Evolutionary conservation across 2,329 filamentous ascomycete species (phyloP), one percentile per base, ranked within the genome.

Genomic region (Cordyceps militaris): DNA sequence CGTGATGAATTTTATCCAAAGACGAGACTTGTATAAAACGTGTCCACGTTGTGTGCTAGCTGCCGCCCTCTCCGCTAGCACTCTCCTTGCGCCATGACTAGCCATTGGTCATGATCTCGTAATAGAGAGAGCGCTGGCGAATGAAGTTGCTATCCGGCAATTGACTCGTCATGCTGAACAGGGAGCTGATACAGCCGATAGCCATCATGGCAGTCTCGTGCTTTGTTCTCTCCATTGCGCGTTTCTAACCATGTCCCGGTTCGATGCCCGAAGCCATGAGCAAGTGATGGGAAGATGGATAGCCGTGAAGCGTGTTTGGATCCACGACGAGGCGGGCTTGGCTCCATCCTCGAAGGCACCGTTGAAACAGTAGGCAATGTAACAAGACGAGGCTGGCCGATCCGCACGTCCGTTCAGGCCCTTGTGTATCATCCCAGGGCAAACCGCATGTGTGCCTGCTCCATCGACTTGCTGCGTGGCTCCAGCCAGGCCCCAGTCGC

Each of bases 341-440:
- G 53, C 53, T 49, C 53, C 44, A 42, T 48, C 16, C 8, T 38
- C 4, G 30, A 26, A 24, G 52, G 43, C 23, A 46, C 42, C 28
- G 19, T 43, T 55, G 14, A 40, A 56, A 28, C 23, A 21, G 21
- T 51, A 16, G 34, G n/a, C 52, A 56, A 56, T 56, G 53, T 56
- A 48, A 56, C 53, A 32, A 56, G 53, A 56, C 53, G 44, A 56
- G 53, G 53, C 53, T 56, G 34, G 43, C 53, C 44, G 53, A 56
- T 56, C 53, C 53, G 53, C 44, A 48, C 24, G 21, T 48, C 10
- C 23, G 24, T 5, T 14, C 32, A 13, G 14, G 14, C 42, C 21
- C 32, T 32, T 55, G 44, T 36, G 38, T 28, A 36, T 44, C 51
- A 43, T 46, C 14, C 4, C 23, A 26, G 30, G 30, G 16, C 19